Conservation (phyloP, 768 basidiomycete species). For the Agrocybe pediades region DNA sequence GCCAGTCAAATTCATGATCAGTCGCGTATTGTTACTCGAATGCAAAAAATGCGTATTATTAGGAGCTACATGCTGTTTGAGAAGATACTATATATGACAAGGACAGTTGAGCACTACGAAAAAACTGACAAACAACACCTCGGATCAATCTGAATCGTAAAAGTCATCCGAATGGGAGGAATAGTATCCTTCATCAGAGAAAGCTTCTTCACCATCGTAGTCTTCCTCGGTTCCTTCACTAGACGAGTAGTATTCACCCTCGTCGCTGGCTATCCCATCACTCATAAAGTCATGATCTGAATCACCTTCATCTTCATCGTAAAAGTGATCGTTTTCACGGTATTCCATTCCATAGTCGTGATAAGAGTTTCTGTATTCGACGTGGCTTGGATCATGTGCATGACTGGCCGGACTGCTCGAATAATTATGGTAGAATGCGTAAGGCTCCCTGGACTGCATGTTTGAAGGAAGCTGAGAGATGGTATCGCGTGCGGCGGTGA, state of each 20-base stretch:
- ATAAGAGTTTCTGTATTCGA: conserved; percentile 12
- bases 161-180: conserved; percentile 12
- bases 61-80: too few relatives aligned
- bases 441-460: conserved; percentile 4
- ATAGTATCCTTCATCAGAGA: conserved; percentile 18
- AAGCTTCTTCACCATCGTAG: conserved; percentile 14
- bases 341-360: conserved; percentile 1
- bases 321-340: background rate
- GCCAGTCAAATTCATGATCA: too few relatives aligned
- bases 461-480: conserved; percentile 9
- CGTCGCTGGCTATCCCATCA: conserved; percentile 23
- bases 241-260: conserved; percentile 22
- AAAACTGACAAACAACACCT: too few relatives aligned
- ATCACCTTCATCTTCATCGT: conserved; percentile 13
- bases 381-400: too few relatives aligned
- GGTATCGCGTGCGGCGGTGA: conserved; percentile 7
- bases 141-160: conserved; percentile 9
- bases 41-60: too few relatives aligned
- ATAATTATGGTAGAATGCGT: conserved; percentile 1
- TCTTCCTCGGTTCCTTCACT: conserved; percentile 19
- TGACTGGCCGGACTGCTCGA: conserved; percentile 8
- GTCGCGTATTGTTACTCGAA: too few relatives aligned
- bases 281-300: conserved; percentile 19
- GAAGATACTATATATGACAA: too few relatives aligned
- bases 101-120: too few relatives aligned